Base-by-base conservation (phyloP, 805 yeast species). In the Nakazawaea ishiwadae region DNA sequence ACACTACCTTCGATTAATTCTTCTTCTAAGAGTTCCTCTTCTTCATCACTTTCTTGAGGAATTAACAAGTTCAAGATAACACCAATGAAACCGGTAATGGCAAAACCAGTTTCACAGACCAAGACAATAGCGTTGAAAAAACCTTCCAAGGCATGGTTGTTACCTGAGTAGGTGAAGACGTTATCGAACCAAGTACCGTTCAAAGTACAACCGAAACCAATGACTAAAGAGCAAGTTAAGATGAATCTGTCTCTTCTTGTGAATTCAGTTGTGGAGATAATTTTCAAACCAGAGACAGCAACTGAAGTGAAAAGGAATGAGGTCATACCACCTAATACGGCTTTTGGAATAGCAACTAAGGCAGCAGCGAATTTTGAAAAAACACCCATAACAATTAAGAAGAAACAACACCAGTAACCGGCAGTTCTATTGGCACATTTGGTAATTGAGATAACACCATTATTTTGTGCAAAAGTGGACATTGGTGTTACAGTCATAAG, bases 391-490 rank as follows among this genome's bases (percentile, higher is more conserved):
- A 89, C 60, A 42, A 89, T 55, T 49, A 89, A 66, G 69, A 84
- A 86, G 68, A 86, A 63, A 48, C 68, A 63, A 50, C 66, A 60
- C 68, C 68, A 63, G 51, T 63, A 63, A 42, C 68, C 97, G 24
- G 76, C 85, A 37, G 73, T 69, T 65, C 95, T 75, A 53, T 86
- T 81, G 36, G 96, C 96, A 65, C 96, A 88, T 60, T 86, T 87
- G 37, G 96, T 90, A 59, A 90, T 73, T 31, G 95, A 81, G 50
- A 89, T 88, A 44, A 89, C 96, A 70, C 96, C 96, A 59, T 90
- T 90, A 65, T 90, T 90, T 65, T 89, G 96, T 11, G 96, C 96
- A 68, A 90, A 90, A 0, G 93, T 83, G 10, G 95, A 81, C 78
- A 88, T 71, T 44, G 96, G 96, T n/a, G 96, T 84, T 42, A 84